Conservation (phyloP, 495 filamentous ascomycete species). For the Hypoxylon intermedium region DNA sequence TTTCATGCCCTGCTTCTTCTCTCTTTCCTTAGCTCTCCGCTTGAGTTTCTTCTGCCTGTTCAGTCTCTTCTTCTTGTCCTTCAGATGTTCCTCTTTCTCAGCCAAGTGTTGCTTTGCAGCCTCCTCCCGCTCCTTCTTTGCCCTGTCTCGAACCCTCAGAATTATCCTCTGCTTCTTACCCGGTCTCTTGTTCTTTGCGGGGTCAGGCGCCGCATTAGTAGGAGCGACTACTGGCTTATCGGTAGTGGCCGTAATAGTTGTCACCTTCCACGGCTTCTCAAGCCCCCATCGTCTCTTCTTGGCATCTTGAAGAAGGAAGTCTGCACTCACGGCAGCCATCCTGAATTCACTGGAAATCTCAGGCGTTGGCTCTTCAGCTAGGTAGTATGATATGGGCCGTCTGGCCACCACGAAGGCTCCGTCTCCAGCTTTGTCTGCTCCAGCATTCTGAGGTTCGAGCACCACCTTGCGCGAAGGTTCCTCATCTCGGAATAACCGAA, state of each 20-base stretch:
- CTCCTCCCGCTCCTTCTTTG: constrained; percentile 42
- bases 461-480: constrained; percentile 46
- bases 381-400: constrained; percentile 54
- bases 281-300: constrained; percentile 58
- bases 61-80: constrained; percentile 61
- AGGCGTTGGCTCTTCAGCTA: constrained; percentile 46
- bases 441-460: constrained; percentile 38
- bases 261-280: constrained; percentile 63
- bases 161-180: constrained; percentile 63
- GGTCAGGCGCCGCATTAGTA: constrained; percentile 1
- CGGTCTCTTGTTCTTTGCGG: constrained; percentile 48
- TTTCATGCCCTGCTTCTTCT: constrained; percentile 50
- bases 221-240: constrained; percentile 2
- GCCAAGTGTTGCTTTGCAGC: constrained; percentile 38
- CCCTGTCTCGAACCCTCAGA: constrained; percentile 48
- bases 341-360: constrained; percentile 43
- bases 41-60: constrained; percentile 62
- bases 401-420: constrained; percentile 49
- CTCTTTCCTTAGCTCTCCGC: constrained; percentile 57
- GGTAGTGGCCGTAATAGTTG: constrained; percentile 38
- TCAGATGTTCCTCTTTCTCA: constrained; percentile 57
- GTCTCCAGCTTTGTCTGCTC: constrained; percentile 28
- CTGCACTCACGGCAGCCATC: constrained; percentile 52
- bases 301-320: constrained; percentile 51
- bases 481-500: constrained; percentile 60